Evolutionary conservation across 495 filamentous ascomycete species (phyloP), one percentile per base, ranked within the genome.

Genomic region (Geopyxis carbonaria): DNA sequence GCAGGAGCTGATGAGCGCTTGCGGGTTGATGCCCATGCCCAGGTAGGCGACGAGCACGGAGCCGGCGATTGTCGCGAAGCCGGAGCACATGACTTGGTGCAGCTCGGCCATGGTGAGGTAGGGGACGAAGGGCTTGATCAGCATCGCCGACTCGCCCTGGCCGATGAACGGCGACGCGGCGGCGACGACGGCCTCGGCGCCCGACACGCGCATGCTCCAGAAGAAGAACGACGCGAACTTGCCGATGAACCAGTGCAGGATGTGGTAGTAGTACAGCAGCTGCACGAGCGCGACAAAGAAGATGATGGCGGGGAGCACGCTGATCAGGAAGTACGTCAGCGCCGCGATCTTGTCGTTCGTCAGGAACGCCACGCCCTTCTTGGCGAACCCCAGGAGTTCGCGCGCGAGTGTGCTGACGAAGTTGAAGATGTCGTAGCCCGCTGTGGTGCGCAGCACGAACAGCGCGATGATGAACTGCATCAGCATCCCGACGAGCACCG

Each of bases 161-260:
- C 85, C 85, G 47, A 93, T 86, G 61, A 93, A 93, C 1, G 85
- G 85, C 4, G 84, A 85, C n/a, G 85, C 85, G 30, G 84, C 79
- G 21, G 85, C 85, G 20, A 93, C 85, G 21, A 93, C 78, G 16
- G 85, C 82, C 55, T 93, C 85, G 31, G 80, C 82, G 28, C 85
- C 85, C n/a, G 82, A 89, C n/a, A 92, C 80, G 6, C 71, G 66
- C 66, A 93, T 75, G 30, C 60, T 65, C 78, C 80, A 91, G 69
- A 86, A 89, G 69, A 93, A 91, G 59, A 92, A 81, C 34, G 72
- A 64, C 45, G 85, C 83, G 46, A 87, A 81, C 47, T 93, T 93
- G 22, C 58, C 59, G 47, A 93, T 70, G 57, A 79, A 77, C 85
- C 85, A 93, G 61, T 92, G 85, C 16, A 93, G 62, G 29, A 81